Evolutionary conservation across 2,329 filamentous ascomycete species (phyloP), one percentile per base, ranked within the genome.

Genomic region (Mollisiaceae sp.): DNA sequence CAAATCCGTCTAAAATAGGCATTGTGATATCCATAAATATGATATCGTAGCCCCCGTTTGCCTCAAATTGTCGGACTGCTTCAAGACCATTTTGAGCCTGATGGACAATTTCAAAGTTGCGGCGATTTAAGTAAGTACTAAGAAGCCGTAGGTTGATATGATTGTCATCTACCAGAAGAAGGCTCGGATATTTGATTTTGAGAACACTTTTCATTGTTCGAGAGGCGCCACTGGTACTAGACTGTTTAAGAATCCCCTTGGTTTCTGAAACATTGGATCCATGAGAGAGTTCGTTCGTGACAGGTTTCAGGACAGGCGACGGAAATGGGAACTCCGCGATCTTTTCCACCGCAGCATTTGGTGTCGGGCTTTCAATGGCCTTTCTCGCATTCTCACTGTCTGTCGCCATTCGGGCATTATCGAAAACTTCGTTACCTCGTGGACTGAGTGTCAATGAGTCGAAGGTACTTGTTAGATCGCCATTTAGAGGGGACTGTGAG

Each of bases 1-100:
- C 80, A 15, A 84, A 75, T 0, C 82, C 82, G 67, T 86, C 80
- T 69, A 87, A 81, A 4, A 86, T 77, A 0, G 85, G 85, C 85
- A 87, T 87, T 5, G 72, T 73, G 79, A 82, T 80, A 67, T 87
- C 85, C 80, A 82, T 77, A 38, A 77, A 78, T 2, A 85, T 78
- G 50, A 83, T 78, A 45, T 80, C 78, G 58, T 79, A 80, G 0
- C 75, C 70, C 55, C 80, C 76, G 2, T 70, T 67, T 8, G 70
- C 69, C 52, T 80, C 75, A 64, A 81, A 82, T 36, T 74, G 74
- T 8, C 82, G 74, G 0, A 85, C 78, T 2, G 83, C 83, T 70
- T 84, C 79, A 1, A 80, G 75, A 8, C 83, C 83, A 67, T 85
- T 79, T 24, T 73, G 73, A 1, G 82, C 83, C 15, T 78, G 79